Evolutionary conservation across 129 eudicot genomes (phyloP).

Genomic region (Chrysanthemum seticuspe): DNA sequence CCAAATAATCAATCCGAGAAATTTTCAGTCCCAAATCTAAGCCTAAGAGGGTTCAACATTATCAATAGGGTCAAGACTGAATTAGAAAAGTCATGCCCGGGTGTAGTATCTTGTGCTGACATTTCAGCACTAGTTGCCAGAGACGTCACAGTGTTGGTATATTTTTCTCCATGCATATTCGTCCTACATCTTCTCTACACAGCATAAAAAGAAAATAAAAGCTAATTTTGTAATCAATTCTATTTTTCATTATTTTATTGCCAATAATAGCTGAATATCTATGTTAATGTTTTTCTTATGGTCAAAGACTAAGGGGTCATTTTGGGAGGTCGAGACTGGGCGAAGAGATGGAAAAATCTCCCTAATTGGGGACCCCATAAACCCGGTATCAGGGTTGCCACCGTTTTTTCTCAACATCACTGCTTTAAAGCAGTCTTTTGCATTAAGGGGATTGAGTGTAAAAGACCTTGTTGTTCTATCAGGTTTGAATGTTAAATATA

Average conservation of each 20-base stretch:
- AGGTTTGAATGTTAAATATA: constrained; percentile 25
- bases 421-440: constrained; percentile 28
- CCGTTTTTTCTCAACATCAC: constrained; percentile 45
- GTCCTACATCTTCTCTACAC: background rate
- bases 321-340: constrained; percentile 64
- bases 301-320: constrained; percentile 54
- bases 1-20: constrained; percentile 49
- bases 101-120: constrained; percentile 75
- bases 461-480: constrained; percentile 72
- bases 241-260: background rate
- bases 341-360: constrained; percentile 75
- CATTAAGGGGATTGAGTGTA: constrained; percentile 39
- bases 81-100: constrained; percentile 50
- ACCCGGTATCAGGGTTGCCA: constrained; percentile 40
- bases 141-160: constrained; percentile 45
- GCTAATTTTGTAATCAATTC: background rate
- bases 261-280: background rate
- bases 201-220: background rate
- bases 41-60: constrained; percentile 53
- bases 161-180: background rate
- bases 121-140: constrained; percentile 51
- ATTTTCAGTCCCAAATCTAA: constrained; percentile 45
- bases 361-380: constrained; percentile 23
- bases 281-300: background rate
- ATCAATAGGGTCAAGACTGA: constrained; percentile 53